Base-by-base conservation (phyloP, 352 stramenopile genomes). In the Phytophthora sojae region DNA sequence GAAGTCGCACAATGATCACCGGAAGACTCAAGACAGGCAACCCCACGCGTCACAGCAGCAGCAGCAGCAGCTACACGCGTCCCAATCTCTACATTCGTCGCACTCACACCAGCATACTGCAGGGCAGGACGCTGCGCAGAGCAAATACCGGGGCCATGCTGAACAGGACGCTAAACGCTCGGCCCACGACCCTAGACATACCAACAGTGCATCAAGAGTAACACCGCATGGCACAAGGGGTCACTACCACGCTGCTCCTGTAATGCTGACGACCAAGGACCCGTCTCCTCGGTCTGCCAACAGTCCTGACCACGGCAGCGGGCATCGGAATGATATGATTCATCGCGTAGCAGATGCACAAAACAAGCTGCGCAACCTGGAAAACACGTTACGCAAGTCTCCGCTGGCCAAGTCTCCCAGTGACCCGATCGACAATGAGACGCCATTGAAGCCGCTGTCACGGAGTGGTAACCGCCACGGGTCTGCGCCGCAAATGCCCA, bases 301-400 rank as follows among this genome's bases (percentile, higher is more conserved):
- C 14, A 76, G 66, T 8, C 61, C 64, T 4, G 69, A 78, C 39
- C 54, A 71, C 61, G 57, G 51, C 49, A 69, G 45, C 26, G 64
- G 52, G 8, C 66, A 76, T 42, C 55, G 65, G 29, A 77, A 73
- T 25, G 75, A 83, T 61, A 75, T 56, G 37, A 75, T 45, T 32
- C 58, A 78, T 26, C 79, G 70, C 47, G 19, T 57, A 3, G 69
- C 51, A 6, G 80, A 85, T 30, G 47, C 75, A 39, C 70, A 76
- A 26, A 61, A 71, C 37, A 84, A 83, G 61, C 57, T 83, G 42
- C 76, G 81, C n/a, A 87, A 79, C 35, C 29, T 89, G 21, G 81
- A 89, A 23, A 64, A 73, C 56, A 55, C 61, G 56, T 64, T 80
- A 3, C 81, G 77, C 47, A 89, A 89, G 61, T 77, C 76, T 21